Base-by-base conservation (phyloP, 1,139 yeast species). In the Yamadazyma epiphylla region DNA sequence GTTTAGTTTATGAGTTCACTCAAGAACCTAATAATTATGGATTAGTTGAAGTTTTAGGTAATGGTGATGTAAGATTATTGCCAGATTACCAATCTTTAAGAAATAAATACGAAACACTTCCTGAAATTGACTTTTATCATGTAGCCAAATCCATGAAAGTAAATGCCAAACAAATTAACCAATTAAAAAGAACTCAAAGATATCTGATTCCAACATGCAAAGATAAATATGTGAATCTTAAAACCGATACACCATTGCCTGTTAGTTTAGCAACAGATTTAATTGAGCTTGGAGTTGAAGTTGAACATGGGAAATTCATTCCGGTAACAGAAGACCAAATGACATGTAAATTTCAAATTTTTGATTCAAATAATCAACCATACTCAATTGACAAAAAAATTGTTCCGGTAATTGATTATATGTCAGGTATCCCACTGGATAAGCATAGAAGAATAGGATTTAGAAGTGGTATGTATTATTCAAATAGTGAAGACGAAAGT, bases 21-120 rank as follows among this genome's bases (percentile, higher is more conserved):
- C 91, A 88, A 55, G 97, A 87, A 50, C 76, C 82, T 15, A 88
- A 88, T 51, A 77, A 84, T 50, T 91, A 91, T 57, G 98, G 98
- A 0, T 65, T 91, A 25, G 95, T 91, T 3, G 73, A 75, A 32
- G 55, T 82, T 11, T 71, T 71, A 36, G 49, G 49, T 3, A 62
- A 70, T 28, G 91, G 89, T 0, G 70, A 77, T 46, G 78, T 71
- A 2, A 60, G 62, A 22, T 33, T 82, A 2, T 54, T 77, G 28
- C 51, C 64, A 3, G 94, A 83, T 49, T 83, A 67, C 44, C 51
- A 65, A 13, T 53, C 65, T 14, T 64, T 82, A 33, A 74, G 73
- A 43, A 40, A 52, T 1, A 78, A 73, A 43, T 71, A 70, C 35
- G 53, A 62, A n/a, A 43, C 58, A 6, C 36, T 60, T 19, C 54